Base-by-base conservation (phyloP, 2,329 filamentous ascomycete species). In the Clarireedia homoeocarpa region DNA sequence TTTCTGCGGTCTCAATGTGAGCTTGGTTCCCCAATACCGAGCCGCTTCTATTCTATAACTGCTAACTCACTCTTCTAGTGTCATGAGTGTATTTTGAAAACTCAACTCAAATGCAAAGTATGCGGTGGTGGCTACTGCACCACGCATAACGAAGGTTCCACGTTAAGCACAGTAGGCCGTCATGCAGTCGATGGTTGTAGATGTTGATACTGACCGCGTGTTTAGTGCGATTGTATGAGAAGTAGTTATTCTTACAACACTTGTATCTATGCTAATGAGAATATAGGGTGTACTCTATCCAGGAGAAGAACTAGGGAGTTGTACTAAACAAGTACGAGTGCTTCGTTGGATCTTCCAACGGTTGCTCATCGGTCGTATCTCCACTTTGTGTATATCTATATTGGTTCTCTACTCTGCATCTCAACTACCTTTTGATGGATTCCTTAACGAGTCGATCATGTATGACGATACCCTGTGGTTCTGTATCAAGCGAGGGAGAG, bases 91-190 rank as follows among this genome's bases (percentile, higher is more conserved):
- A 89, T 90, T 66, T 74, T 80, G 26, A 72, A 78, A 45, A 89
- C 85, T 26, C 88, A 92, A 66, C 80, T 84, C 47, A 78, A 75
- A 36, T 96, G 91, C 69, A 78, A 75, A 59, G 79, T 78, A 57
- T 96, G 91, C 71, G 79, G 79, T 44, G 86, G 87, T 54, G 88
- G 88, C 52, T 96, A 95, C 70, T 96, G 91, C 70, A 79, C 86
- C 58, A 78, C 86, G 55, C 89, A 95, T 68, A 91, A 95, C 63
- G 88, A 91, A 62, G 88, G 89, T 15, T 92, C 87, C 42, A 88
- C 85, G 12, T 72, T 77, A n/a, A 84, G 77, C 50, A 68, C 62
- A 56, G 67, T 59, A 66, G 61, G 64, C 65, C 59, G 60, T 55
- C 63, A 64, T 52, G 59, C 60, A 51, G 64, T 65, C 48, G 42